A percentile compares a stretch with the other conserved stretches of the same genome.
These are phyloP conservation scores for Emmonsiellopsis sp. DNA, from an alignment of 2,329 filamentous ascomycete species.

Conservation along the genomic window DNA sequence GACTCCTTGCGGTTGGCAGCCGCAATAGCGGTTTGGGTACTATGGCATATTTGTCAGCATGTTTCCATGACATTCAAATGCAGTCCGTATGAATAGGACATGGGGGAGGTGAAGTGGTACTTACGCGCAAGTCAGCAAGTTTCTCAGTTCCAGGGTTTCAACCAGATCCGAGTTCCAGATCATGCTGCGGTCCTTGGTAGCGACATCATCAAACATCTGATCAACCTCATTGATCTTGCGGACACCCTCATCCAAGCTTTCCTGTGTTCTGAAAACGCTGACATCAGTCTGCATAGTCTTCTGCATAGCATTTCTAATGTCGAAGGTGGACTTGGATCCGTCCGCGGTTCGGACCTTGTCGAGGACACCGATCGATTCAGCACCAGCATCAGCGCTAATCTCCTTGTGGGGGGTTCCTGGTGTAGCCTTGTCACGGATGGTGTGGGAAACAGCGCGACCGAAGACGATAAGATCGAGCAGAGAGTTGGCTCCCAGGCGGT, in stretches of 20 bases:
- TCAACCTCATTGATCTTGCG: conserved; percentile 80
- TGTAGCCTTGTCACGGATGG: conserved; percentile 86
- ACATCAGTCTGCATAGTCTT: conserved; percentile 98
- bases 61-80: not conserved
- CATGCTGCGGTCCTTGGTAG: conserved; percentile 98
- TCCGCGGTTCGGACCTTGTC: conserved; percentile 77
- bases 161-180: conserved; percentile 99
- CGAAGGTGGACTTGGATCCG: conserved; percentile 77
- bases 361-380: conserved; percentile 74
- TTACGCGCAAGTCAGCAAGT: conserved; percentile 92
- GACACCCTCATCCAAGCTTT: conserved; percentile 88
- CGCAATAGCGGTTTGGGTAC: conserved; percentile 79
- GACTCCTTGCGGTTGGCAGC: conserved; percentile 95
- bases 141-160: conserved; percentile 90
- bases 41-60: conserved; percentile 24
- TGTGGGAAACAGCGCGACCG: conserved; percentile 93
- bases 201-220: conserved; percentile 66
- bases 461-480: conserved; percentile 96
- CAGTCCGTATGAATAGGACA: not conserved
- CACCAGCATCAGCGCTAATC: conserved; percentile 74
- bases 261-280: conserved; percentile 90
- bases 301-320: conserved; percentile 87
- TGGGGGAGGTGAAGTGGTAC: conserved; percentile 29
- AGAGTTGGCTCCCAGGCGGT: conserved; percentile 95
- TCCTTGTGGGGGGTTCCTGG: conserved; percentile 74